Conservation (phyloP, 106 monocot species). For the Posidonia australis region DNA sequence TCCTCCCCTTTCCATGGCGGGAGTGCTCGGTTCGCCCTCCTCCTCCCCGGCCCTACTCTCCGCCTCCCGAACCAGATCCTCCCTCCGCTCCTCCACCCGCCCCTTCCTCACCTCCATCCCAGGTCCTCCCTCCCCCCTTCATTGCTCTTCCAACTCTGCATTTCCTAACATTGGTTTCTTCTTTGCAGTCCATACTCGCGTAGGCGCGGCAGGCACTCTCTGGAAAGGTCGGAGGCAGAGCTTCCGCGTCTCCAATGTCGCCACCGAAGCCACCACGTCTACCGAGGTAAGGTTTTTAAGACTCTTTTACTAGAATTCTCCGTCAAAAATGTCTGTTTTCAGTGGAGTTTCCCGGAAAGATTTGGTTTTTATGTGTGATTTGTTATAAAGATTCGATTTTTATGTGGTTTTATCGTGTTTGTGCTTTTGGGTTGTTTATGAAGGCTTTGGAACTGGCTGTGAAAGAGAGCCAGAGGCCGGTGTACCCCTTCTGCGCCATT, state of each 20-base stretch:
- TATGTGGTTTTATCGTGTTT: background rate
- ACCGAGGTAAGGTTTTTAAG: constrained; percentile 23
- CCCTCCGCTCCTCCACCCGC: background rate
- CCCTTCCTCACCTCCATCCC: constrained; percentile 19
- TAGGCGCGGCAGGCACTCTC: background rate
- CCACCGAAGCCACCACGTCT: constrained; percentile 26
- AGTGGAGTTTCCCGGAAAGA: background rate
- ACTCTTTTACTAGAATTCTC: too few relatives aligned
- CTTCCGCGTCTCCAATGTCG: constrained; percentile 31
- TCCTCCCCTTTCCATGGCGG: constrained; percentile 13
- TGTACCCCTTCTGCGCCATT: constrained; percentile 89
- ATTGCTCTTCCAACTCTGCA: background rate
- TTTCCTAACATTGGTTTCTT: background rate
- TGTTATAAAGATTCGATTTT: background rate
- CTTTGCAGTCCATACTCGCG: constrained; percentile 8
- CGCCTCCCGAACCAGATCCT: constrained; percentile 7
- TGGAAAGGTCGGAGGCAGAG: constrained; percentile 4
- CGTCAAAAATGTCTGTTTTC: too few relatives aligned
- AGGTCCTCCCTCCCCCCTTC: constrained; percentile 10
- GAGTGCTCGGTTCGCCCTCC: constrained; percentile 15
- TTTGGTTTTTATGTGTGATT: background rate
- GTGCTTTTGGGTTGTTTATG: background rate
- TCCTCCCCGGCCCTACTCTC: constrained; percentile 11
- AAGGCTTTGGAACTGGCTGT: constrained; percentile 33
- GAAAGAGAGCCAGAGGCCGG: constrained; percentile 82